These are phyloP conservation scores for Salix purpurea DNA, from an alignment of 345 rosid genomes.

Conservation along the genomic window DNA sequence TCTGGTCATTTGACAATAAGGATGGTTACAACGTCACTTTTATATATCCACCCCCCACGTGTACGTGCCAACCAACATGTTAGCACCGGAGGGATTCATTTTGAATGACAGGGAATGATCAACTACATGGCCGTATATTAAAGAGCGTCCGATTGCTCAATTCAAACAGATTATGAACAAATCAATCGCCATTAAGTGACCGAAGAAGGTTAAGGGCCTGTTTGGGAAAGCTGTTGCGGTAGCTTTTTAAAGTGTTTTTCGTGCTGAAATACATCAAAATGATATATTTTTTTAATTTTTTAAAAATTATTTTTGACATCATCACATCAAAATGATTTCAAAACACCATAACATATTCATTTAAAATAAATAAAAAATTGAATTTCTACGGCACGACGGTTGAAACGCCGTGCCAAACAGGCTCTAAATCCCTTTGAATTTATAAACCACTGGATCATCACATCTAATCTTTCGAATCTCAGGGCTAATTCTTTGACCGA, in stretches of 20 bases:
- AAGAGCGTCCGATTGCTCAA: not conserved
- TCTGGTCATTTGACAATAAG: not conserved
- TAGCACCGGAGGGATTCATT: not conserved
- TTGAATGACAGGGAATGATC: slow-evolving; percentile 11
- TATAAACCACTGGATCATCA: too few species aligned
- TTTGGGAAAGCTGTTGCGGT: too few species aligned
- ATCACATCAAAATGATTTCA: too few species aligned
- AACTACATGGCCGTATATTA: not conserved
- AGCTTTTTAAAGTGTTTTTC: too few species aligned
- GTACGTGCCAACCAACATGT: slow-evolving; percentile 34
- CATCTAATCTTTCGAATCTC: not conserved
- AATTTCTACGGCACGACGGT: too few species aligned
- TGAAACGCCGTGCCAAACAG: too few species aligned
- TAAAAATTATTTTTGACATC: too few species aligned
- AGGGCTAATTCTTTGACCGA: not conserved
- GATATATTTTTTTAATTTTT: too few species aligned
- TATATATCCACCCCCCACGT: slow-evolving; percentile 31
- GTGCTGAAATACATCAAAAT: too few species aligned
- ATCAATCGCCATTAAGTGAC: not conserved
- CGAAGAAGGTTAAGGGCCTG: not conserved
- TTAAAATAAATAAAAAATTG: too few species aligned
- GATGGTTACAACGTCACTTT: slow-evolving; percentile 28
- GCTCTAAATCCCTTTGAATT: not conserved
- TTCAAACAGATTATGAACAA: not conserved
- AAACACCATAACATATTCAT: too few species aligned